Base-by-base conservation (phyloP, 1,284 basidiomycete genomes). In the Naganishia sp. region DNA sequence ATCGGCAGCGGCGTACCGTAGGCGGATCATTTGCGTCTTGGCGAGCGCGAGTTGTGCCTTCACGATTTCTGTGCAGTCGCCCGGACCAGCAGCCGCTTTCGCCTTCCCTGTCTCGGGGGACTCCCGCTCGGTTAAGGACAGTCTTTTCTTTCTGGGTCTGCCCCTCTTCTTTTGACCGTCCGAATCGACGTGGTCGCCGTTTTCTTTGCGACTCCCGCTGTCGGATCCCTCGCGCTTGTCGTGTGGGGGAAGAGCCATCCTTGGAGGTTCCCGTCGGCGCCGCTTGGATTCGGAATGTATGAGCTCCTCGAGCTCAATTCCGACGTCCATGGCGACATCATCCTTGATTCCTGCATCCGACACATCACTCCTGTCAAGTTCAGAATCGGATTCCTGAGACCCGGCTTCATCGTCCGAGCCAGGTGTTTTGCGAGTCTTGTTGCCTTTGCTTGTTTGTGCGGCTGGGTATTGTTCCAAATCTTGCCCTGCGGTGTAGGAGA, bases 1-100 rank as follows among this genome's bases (percentile, higher is more conserved):
- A 13, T 61, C 59, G 6, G 48, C 59, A 4, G 59, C 59, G 31
- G 59, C 59, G 28, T 61, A 61, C 23, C 59, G 59, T 15, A 61
- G 33, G 23, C 49, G 36, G 15, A 43, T 25, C 6, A 61, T 50
- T 28, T 61, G 59, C n/a, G 59, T 50, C 33, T 52, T 61, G 4
- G 59, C 59, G 6, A 61, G 23, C 7, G 42, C n/a, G 18, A 61
- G 36, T 48, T 52, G 48, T 28, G 11, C 11, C 7, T 39, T 39
- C 10, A 9, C 10, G 36, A 39, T 39, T 39, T 39, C 36, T 39
- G 36, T 39, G 36, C 4, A 6, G 36, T 39, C 36, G 36, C 36
- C 9, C 36, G 36, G 13, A 39, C 36, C 36, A 13, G 36, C 13
- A 39, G 13, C 4, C 1, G 15, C 4, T 36, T 9, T 23, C 15